phyloP scores from a whole-genome alignment of 345 rosid species.

The Dipteronia sinensis region DNA sequence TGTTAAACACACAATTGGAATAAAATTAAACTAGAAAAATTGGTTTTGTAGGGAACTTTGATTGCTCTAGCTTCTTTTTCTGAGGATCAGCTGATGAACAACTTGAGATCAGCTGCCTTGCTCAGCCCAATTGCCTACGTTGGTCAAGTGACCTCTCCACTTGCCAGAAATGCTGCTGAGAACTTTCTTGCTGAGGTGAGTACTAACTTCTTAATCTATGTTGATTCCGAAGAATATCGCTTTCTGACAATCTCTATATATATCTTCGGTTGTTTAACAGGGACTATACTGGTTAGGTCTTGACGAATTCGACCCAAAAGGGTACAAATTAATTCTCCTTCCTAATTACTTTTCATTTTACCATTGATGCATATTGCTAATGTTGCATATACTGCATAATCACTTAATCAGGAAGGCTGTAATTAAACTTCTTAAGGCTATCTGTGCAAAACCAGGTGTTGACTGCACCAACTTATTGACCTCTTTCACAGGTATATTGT shows the following conservation, averaged over 20 bases:
- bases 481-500: constrained; percentile 46
- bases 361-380: no score
- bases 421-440: constrained; percentile 30
- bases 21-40: neutral
- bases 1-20: neutral
- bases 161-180: constrained; percentile 38
- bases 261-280: constrained; percentile 31
- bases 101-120: constrained; percentile 55
- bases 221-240: neutral
- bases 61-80: constrained; percentile 55
- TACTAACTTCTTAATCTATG: neutral
- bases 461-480: constrained; percentile 51
- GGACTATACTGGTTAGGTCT: constrained; percentile 37
- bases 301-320: constrained; percentile 41
- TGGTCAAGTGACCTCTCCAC: constrained; percentile 44
- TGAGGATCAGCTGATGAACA: constrained; percentile 32
- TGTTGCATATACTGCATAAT: no score
- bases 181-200: constrained; percentile 46
- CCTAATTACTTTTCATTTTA: no score
- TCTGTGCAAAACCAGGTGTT: constrained; percentile 40
- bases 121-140: constrained; percentile 52
- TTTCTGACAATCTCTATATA: neutral
- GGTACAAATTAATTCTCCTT: constrained; percentile 28
- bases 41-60: constrained; percentile 46
- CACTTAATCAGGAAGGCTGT: constrained; percentile 37